These are phyloP conservation scores for Saccharum spontaneum DNA, from an alignment of 176 grass and related monocot species.

Conservation along the genomic window DNA sequence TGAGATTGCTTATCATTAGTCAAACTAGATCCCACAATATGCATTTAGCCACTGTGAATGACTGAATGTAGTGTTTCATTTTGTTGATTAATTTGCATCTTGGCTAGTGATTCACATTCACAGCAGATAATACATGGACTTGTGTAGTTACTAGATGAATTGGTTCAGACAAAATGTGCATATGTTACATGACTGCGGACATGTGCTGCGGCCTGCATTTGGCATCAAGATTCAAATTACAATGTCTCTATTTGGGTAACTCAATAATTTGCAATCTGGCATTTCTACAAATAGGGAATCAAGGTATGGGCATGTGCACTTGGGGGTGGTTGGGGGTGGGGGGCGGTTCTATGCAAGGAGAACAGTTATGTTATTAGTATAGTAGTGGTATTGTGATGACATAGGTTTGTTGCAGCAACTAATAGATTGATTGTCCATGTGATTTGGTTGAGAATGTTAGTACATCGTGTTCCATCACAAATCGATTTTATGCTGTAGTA, in stretches of 20 bases:
- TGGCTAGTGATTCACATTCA: neutral
- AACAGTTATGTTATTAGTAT: neutral
- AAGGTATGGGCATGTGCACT: neutral
- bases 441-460: neutral
- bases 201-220: neutral
- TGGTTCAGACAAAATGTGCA: neutral
- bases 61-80: neutral
- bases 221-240: neutral
- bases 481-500: neutral
- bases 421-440: conserved; percentile 3
- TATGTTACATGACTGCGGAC: neutral
- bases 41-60: neutral
- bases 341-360: neutral
- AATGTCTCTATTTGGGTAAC: neutral
- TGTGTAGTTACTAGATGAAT: neutral
- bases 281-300: neutral
- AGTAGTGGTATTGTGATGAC: neutral
- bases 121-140: neutral
- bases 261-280: neutral
- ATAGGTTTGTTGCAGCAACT: neutral
- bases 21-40: neutral
- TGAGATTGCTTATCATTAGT: neutral
- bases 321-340: neutral
- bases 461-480: neutral
- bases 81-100: neutral